Conservation (phyloP, 2,329 filamentous ascomycete species). For the Pseudohalonectria lignicola region DNA sequence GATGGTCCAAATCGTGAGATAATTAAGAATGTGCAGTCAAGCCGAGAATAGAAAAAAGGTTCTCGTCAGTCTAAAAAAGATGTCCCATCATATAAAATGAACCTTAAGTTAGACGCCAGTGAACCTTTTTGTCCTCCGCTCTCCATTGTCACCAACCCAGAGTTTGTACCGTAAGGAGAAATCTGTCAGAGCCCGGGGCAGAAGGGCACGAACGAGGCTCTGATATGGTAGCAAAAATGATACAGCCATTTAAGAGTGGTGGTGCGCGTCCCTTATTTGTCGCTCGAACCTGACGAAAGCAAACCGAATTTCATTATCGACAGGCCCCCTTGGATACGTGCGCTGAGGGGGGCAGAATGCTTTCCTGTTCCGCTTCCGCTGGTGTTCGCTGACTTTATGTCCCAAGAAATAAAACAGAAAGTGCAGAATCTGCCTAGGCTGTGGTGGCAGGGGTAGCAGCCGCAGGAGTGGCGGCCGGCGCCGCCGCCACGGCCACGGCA, state of each 20-base stretch:
- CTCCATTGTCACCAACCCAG: conserved; percentile 9
- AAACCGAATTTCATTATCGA: too few species aligned
- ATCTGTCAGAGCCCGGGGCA: conserved; percentile 15
- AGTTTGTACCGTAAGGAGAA: conserved; percentile 12
- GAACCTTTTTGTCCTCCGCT: conserved; percentile 12
- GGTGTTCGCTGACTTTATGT: too few species aligned
- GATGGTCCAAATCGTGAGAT: too few species aligned
- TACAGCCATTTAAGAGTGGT: too few species aligned
- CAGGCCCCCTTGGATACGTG: too few species aligned
- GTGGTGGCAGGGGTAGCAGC: conserved; percentile 16
- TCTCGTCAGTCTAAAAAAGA: conserved; percentile 1
- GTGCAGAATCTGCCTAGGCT: conserved; percentile 21
- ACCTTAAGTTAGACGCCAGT: conserved; percentile 12
- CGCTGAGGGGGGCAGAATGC: too few species aligned
- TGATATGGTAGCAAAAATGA: too few species aligned
- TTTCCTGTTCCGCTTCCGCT: too few species aligned
- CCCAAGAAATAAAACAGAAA: too few species aligned
- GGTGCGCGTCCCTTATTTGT: too few species aligned
- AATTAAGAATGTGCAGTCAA: not conserved
- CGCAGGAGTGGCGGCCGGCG: conserved; percentile 20
- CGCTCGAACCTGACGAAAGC: too few species aligned
- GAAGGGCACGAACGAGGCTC: too few species aligned
- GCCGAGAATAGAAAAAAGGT: not conserved
- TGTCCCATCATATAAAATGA: conserved; percentile 7
- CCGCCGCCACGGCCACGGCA: conserved; percentile 37